Evolutionary conservation across 163 green algal species (phyloP).

Genomic region (Coccomyxa subellipsoidea): DNA sequence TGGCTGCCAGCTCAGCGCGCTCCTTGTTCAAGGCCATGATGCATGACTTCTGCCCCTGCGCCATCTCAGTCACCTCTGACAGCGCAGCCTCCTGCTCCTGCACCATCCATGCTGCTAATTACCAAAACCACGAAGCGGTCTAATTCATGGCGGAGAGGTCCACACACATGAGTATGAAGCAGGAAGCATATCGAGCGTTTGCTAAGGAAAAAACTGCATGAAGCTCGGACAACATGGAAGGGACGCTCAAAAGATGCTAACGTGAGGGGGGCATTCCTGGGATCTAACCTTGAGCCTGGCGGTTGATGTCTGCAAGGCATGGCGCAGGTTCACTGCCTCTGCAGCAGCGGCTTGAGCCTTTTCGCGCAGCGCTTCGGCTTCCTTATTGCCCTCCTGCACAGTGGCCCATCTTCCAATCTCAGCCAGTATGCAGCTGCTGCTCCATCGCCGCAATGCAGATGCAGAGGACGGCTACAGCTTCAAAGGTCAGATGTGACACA

Average conservation of each 20-base stretch:
- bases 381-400: conserved; percentile 42
- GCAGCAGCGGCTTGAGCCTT: neutral
- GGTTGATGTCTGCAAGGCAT: conserved; percentile 32
- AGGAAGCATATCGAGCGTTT: too few relatives aligned
- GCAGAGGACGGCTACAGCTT: neutral
- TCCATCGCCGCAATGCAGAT: too few relatives aligned
- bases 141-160: neutral
- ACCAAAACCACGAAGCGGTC: neutral
- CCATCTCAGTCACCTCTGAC: conserved; percentile 47
- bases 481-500: neutral
- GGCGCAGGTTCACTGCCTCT: conserved; percentile 38
- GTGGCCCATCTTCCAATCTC: neutral
- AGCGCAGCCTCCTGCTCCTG: conserved; percentile 36
- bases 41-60: conserved; percentile 65
- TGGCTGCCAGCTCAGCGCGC: conserved; percentile 34
- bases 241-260: neutral
- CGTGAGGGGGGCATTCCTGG: neutral
- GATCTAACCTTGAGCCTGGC: conserved; percentile 27
- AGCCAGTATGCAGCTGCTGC: neutral
- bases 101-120: too few relatives aligned
- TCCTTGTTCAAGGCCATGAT: conserved; percentile 58
- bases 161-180: too few relatives aligned
- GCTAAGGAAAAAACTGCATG: neutral
- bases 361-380: conserved; percentile 28
- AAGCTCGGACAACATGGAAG: neutral